phyloP scores from a whole-genome alignment of 208 protist genomes.

The Jaenimonas drosophilae region DNA sequence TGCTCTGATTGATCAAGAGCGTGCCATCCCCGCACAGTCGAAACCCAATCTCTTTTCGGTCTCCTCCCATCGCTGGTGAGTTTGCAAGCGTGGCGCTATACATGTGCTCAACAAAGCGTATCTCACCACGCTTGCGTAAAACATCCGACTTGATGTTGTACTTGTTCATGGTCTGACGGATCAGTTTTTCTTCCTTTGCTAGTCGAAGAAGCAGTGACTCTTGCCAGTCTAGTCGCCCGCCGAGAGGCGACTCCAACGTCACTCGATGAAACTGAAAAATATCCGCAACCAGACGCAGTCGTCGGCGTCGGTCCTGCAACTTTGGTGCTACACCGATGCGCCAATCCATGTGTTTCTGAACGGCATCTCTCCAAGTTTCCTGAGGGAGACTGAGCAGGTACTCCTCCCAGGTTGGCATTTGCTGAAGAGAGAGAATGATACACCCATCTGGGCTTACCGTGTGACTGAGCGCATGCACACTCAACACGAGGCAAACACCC shows the following conservation, averaged over 20 bases:
- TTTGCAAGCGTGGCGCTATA: slow-evolving; percentile 21
- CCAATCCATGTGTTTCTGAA: slow-evolving; percentile 66
- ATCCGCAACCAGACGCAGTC: slow-evolving; percentile 50
- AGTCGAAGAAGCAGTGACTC: slow-evolving; percentile 47
- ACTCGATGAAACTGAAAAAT: slow-evolving; percentile 61
- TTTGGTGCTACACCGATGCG: slow-evolving; percentile 51
- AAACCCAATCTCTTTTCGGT: slow-evolving; percentile 61
- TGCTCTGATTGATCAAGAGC: slow-evolving; percentile 42
- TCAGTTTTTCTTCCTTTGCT: slow-evolving; percentile 54
- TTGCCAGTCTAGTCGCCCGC: slow-evolving; percentile 40
- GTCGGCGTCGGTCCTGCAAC: slow-evolving; percentile 48
- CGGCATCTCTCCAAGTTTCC: slow-evolving; percentile 54
- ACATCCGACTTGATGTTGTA: slow-evolving; percentile 70
- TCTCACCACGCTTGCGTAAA: slow-evolving; percentile 53
- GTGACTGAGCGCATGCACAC: slow-evolving; percentile 35
- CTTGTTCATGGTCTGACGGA: slow-evolving; percentile 52
- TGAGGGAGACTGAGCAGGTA: slow-evolving; percentile 60
- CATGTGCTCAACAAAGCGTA: slow-evolving; percentile 37
- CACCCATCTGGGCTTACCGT: slow-evolving; percentile 68
- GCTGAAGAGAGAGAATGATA: slow-evolving; percentile 58
- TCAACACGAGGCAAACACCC: slow-evolving; percentile 58
- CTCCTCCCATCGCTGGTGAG: neutral
- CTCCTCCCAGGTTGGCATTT: slow-evolving; percentile 63
- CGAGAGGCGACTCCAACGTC: slow-evolving; percentile 35
- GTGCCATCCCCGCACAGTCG: slow-evolving; percentile 59